These are phyloP conservation scores for Suhomyces bribrorum DNA, from an alignment of 1,139 yeast genomes.

Conservation along the genomic window DNA sequence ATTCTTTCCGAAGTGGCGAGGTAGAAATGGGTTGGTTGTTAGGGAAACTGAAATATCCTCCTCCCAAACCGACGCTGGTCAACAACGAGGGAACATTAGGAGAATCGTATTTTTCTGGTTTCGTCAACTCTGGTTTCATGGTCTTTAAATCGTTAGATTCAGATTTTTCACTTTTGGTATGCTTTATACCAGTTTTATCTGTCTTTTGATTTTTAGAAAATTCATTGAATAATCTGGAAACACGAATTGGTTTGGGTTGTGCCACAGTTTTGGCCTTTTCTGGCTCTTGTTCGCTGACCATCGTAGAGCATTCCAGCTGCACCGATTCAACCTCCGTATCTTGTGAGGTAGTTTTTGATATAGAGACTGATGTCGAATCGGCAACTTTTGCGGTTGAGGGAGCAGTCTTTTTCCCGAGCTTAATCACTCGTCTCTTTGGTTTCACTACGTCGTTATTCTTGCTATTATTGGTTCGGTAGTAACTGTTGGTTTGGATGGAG, in stretches of 20 bases:
- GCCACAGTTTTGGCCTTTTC: conserved; percentile 14
- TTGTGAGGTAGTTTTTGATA: conserved; percentile 4
- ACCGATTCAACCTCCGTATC: conserved; percentile 6
- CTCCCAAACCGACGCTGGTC: conserved; percentile 40
- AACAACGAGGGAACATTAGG: conserved; percentile 13
- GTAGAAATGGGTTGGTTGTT: conserved; percentile 26
- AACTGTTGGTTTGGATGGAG: conserved; percentile 48
- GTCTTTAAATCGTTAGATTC: conserved; percentile 3
- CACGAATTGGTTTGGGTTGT: conserved; percentile 31
- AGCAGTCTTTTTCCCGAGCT: conserved; percentile 26
- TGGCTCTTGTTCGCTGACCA: conserved; percentile 12
- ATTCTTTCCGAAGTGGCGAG: conserved; percentile 24
- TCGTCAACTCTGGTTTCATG: conserved; percentile 5
- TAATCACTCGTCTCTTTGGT: conserved; percentile 53
- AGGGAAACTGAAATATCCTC: conserved; percentile 33
- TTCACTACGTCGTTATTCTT: conserved; percentile 31
- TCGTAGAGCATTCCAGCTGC: conserved; percentile 18
- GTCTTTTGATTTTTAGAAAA: conserved; percentile 13
- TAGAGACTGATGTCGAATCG: conserved; percentile 4
- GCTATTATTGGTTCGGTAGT: conserved; percentile 31
- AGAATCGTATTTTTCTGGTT: conserved; percentile 9
- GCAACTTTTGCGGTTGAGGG: conserved; percentile 4
- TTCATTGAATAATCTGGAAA: conserved; percentile 17
- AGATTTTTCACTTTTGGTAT: conserved; percentile 3
- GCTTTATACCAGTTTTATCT: conserved; percentile 3